Conservation (phyloP, 2,329 filamentous ascomycete genomes). For the Ophiostoma ulmi region DNA sequence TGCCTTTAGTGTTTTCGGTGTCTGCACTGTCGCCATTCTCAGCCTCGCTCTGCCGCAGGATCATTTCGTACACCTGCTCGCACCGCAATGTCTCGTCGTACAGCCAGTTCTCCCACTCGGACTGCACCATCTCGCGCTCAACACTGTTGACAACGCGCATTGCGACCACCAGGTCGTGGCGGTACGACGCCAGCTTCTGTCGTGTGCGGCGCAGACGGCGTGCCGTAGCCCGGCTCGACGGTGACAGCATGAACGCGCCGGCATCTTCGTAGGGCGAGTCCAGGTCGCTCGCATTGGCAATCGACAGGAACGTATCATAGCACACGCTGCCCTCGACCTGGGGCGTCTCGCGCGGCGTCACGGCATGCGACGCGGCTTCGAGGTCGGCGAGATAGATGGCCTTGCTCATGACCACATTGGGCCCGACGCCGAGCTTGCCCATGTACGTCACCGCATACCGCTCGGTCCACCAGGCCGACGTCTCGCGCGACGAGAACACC, state of each 20-base stretch:
- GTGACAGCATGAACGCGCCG: slow-evolving; percentile 43
- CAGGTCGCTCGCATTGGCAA: slow-evolving; percentile 54
- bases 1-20: slow-evolving; percentile 17
- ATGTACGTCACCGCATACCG: slow-evolving; percentile 76
- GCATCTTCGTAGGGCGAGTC: slow-evolving; percentile 53
- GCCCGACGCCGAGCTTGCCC: slow-evolving; percentile 70
- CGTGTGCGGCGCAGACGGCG: slow-evolving; percentile 71
- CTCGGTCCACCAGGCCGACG: slow-evolving; percentile 78
- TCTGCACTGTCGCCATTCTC: slow-evolving; percentile 23
- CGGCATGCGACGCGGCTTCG: slow-evolving; percentile 52
- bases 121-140: slow-evolving; percentile 76
- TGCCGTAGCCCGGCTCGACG: slow-evolving; percentile 50
- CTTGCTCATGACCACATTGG: slow-evolving; percentile 76
- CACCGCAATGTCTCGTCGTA: slow-evolving; percentile 72
- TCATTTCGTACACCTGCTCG: slow-evolving; percentile 50
- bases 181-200: slow-evolving; percentile 74
- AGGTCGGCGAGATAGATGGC: slow-evolving; percentile 80
- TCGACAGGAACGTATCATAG: slow-evolving; percentile 57
- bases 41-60: slow-evolving; percentile 31
- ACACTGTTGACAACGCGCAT: slow-evolving; percentile 85
- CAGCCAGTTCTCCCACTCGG: slow-evolving; percentile 93
- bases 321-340: not conserved
- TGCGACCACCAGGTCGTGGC: slow-evolving; percentile 86
- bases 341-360: not conserved
- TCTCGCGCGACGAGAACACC: slow-evolving; percentile 67